Evolutionary conservation across 2,329 filamentous ascomycete genomes (phyloP).

Genomic region (Gnomoniopsis sp.): DNA sequence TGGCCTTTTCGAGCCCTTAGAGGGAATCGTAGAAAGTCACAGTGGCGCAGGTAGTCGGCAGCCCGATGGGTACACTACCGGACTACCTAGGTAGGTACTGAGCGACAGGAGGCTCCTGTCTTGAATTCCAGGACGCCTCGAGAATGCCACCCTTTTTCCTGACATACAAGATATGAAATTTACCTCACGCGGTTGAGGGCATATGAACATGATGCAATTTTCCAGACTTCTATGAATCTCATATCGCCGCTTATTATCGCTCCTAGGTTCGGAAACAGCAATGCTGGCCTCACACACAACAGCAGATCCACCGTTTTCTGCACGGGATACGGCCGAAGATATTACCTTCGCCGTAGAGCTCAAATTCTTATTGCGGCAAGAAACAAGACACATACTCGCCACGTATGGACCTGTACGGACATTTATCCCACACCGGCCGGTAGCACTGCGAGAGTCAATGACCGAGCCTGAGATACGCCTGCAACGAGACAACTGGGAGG

Average conservation of each 20-base stretch:
- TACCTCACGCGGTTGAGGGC: too few relatives aligned
- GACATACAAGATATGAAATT: too few relatives aligned
- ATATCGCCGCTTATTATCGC: not conserved
- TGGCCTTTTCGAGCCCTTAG: too few relatives aligned
- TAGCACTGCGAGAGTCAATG: constrained; percentile 9
- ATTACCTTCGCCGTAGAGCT: constrained; percentile 17
- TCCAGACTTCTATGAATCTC: too few relatives aligned
- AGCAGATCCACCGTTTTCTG: not conserved
- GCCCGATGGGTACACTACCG: too few relatives aligned
- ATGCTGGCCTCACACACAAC: not conserved
- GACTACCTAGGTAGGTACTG: too few relatives aligned
- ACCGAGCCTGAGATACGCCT: constrained; percentile 12
- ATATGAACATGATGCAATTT: too few relatives aligned
- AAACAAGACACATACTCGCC: not conserved
- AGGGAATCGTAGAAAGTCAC: too few relatives aligned
- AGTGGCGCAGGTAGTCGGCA: too few relatives aligned
- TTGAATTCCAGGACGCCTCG: too few relatives aligned
- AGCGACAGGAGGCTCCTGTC: too few relatives aligned
- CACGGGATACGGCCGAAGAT: constrained; percentile 5
- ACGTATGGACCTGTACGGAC: not conserved
- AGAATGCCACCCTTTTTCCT: too few relatives aligned
- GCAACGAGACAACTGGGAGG: constrained; percentile 8
- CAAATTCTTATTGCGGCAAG: constrained; percentile 10
- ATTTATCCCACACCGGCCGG: constrained; percentile 14
- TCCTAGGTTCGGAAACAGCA: not conserved